A percentile compares a stretch with the other conserved stretches of the same genome.
phyloP scores from a whole-genome alignment of 331 rosid species.

The Rosa hybrid region DNA sequence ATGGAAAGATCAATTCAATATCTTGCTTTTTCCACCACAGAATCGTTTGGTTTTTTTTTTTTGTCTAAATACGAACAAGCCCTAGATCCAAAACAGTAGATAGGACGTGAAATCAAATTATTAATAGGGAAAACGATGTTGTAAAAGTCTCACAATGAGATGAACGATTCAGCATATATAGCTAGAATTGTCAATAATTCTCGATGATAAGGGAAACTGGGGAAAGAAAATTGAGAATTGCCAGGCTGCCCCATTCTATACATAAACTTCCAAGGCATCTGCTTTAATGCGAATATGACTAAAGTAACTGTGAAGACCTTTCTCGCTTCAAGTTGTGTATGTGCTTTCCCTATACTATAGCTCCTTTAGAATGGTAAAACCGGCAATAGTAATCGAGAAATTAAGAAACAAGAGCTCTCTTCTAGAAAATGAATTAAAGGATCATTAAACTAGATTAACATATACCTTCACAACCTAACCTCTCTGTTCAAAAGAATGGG shows the following conservation, averaged over 20 bases:
- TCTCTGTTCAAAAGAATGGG: not conserved
- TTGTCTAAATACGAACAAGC: not conserved
- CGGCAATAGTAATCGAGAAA: not conserved
- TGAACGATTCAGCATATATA: not conserved
- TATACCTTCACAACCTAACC: not conserved
- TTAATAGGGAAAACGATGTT: not conserved
- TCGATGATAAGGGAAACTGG: not conserved
- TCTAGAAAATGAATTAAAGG: not conserved
- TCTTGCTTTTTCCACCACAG: not conserved
- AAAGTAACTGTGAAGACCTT: not conserved
- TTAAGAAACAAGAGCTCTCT: not conserved
- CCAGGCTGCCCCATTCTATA: not conserved
- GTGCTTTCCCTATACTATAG: not conserved
- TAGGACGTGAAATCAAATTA: not conserved
- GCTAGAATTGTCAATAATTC: not conserved
- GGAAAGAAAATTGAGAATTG: not conserved
- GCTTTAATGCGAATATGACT: not conserved
- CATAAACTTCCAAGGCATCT: not conserved
- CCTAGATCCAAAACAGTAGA: not conserved
- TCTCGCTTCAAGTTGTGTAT: not conserved
- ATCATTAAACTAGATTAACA: not conserved
- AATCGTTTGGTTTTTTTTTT: not conserved
- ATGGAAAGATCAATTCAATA: not conserved
- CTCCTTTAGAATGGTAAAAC: constrained; percentile 3
- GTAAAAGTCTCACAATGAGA: not conserved